Conservation (phyloP, 352 stramenopile genomes). For the Globisporangium echinulatum region DNA sequence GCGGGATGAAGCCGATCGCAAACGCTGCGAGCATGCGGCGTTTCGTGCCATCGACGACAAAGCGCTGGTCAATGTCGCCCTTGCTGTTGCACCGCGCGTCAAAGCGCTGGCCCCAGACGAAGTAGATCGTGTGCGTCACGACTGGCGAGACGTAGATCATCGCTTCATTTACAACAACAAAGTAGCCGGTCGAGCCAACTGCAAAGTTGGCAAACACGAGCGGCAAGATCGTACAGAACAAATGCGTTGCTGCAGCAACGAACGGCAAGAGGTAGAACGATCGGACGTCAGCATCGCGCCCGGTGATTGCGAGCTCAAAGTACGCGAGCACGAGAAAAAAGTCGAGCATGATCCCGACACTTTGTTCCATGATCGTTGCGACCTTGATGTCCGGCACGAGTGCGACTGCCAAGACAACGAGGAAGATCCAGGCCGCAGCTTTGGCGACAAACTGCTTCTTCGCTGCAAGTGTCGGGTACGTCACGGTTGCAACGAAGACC, state of each 20-base stretch:
- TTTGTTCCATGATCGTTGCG: slow-evolving; percentile 9
- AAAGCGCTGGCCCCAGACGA: slow-evolving; percentile 9
- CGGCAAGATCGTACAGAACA: slow-evolving; percentile 13
- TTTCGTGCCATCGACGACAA: neutral
- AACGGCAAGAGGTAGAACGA: slow-evolving; percentile 12
- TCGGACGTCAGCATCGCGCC: slow-evolving; percentile 4
- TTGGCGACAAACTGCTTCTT: slow-evolving; percentile 10
- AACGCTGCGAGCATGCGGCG: slow-evolving; percentile 7
- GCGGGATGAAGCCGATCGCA: slow-evolving; percentile 8
- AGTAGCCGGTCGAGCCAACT: slow-evolving; percentile 7
- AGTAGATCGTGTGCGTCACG: slow-evolving; percentile 13
- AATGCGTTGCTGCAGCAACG: slow-evolving; percentile 6
- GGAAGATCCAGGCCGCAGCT: slow-evolving; percentile 5
- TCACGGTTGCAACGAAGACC: slow-evolving; percentile 11
- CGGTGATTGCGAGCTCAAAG: slow-evolving; percentile 10
- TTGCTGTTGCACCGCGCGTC: slow-evolving; percentile 7
- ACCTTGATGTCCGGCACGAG: slow-evolving; percentile 12
- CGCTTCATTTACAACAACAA: slow-evolving; percentile 9
- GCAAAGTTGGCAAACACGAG: slow-evolving; percentile 14
- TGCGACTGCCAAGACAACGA: slow-evolving; percentile 2
- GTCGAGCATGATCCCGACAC: slow-evolving; percentile 14
- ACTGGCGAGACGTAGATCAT: slow-evolving; percentile 15
- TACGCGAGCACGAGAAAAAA: slow-evolving; percentile 11
- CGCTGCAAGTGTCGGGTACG: neutral
- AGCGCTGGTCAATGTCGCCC: slow-evolving; percentile 9